These are phyloP conservation scores for Marchantia polymorpha DNA, from an alignment of 225 moss, liverwort and hornwort species.

Conservation along the genomic window DNA sequence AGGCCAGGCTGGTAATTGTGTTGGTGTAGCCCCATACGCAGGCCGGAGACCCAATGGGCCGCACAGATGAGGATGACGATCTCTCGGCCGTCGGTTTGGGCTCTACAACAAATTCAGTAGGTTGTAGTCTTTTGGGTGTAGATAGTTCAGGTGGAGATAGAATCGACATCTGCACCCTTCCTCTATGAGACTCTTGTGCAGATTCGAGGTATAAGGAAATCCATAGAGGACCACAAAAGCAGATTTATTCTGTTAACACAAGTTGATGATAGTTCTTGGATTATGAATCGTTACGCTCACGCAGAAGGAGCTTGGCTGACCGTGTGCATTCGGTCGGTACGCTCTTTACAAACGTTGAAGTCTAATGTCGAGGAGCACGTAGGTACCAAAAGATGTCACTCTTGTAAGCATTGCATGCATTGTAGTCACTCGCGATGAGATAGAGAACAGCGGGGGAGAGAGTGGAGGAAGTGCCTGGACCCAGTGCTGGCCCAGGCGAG, in stretches of 20 bases:
- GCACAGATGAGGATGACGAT: not conserved
- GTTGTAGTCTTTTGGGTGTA: conserved; percentile 6
- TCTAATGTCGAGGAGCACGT: not conserved
- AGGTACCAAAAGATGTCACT: not conserved
- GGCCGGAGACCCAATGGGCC: conserved; percentile 19
- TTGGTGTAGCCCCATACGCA: not conserved
- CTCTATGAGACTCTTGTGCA: not conserved
- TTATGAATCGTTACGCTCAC: not conserved
- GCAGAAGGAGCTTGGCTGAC: not conserved
- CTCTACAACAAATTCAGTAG: not conserved
- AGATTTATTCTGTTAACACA: not conserved
- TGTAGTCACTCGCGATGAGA: not conserved
- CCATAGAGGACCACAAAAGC: conserved; percentile 1
- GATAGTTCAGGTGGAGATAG: conserved; percentile 5
- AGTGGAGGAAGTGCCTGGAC: not conserved
- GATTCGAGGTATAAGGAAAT: not conserved
- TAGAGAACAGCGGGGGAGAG: not conserved
- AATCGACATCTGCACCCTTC: conserved; percentile 7
- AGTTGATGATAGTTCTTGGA: not conserved
- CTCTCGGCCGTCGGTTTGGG: not conserved
- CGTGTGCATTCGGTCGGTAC: not conserved
- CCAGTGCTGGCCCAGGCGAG: not conserved
- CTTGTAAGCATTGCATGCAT: not conserved
- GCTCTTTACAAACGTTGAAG: too few species aligned
- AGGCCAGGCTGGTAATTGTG: not conserved